phyloP scores from a whole-genome alignment of 2,329 filamentous ascomycete species.

The Macrophomina pseudophaseolina region DNA sequence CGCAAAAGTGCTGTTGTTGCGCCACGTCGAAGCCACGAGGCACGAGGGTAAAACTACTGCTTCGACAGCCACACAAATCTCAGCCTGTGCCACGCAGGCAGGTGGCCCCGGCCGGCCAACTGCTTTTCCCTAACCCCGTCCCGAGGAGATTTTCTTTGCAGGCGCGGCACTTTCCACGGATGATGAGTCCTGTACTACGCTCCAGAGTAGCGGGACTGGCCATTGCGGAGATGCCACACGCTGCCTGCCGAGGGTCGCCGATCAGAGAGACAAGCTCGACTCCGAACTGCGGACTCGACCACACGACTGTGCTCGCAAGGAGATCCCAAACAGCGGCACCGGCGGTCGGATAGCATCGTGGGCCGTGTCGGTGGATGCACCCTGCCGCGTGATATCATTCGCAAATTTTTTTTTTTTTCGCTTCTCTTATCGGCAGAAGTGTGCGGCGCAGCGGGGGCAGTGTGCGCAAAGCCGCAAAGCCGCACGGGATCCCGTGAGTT shows the following conservation, averaged over 20 bases:
- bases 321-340: neutral
- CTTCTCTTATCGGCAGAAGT: conserved; percentile 5
- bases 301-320: neutral
- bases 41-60: conserved; percentile 6
- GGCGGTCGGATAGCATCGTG: neutral
- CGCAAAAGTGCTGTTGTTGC: neutral
- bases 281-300: conserved; percentile 1
- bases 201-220: conserved; percentile 1
- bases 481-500: conserved; percentile 11
- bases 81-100: neutral
- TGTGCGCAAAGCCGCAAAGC: conserved; percentile 8
- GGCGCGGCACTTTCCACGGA: conserved; percentile 14
- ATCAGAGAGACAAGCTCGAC: neutral
- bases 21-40: conserved; percentile 1
- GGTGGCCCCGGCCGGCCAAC: neutral
- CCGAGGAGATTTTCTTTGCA: neutral
- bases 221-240: conserved; percentile 5
- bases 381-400: neutral
- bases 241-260: conserved; percentile 11
- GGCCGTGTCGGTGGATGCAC: conserved; percentile 3
- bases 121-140: neutral
- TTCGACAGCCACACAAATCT: conserved; percentile 3
- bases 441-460: neutral
- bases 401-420: neutral
- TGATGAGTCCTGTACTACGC: conserved; percentile 10